Conservation (phyloP, 345 rosid species). For the Dovyalis caffra region DNA sequence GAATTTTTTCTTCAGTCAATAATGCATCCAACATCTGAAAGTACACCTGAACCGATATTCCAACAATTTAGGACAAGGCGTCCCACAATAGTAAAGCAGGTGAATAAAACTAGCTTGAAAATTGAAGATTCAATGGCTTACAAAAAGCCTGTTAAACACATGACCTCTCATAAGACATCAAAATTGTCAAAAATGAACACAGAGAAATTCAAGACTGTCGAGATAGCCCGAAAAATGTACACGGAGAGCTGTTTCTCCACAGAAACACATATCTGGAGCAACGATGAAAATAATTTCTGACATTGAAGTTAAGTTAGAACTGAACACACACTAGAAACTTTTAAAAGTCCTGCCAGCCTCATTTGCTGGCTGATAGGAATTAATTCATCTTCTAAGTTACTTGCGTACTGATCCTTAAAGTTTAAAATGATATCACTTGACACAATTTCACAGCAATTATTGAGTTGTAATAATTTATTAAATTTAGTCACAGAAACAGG, state of each 20-base stretch:
- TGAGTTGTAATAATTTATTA: background rate
- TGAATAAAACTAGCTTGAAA: background rate
- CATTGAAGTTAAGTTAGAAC: background rate
- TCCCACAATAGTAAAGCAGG: background rate
- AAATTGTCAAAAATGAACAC: background rate
- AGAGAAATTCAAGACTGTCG: background rate
- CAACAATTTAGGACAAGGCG: background rate
- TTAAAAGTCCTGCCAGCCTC: background rate
- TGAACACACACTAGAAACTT: background rate
- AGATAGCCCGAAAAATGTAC: background rate
- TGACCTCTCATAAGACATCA: background rate
- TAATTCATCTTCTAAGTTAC: background rate
- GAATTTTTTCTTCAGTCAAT: slow-evolving; percentile 67
- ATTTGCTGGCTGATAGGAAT: background rate
- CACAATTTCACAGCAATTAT: background rate
- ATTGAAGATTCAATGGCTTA: background rate
- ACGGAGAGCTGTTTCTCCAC: background rate
- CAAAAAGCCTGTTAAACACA: background rate
- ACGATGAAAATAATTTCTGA: background rate
- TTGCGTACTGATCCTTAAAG: background rate
- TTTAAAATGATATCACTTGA: background rate
- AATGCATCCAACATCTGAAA: slow-evolving; percentile 79
- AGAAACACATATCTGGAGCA: background rate
- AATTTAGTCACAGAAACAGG: background rate
- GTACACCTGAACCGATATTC: slow-evolving; percentile 55